These are phyloP conservation scores for Alternaria hordeiaustralica DNA, from an alignment of 2,329 filamentous ascomycete species.

Conservation along the genomic window DNA sequence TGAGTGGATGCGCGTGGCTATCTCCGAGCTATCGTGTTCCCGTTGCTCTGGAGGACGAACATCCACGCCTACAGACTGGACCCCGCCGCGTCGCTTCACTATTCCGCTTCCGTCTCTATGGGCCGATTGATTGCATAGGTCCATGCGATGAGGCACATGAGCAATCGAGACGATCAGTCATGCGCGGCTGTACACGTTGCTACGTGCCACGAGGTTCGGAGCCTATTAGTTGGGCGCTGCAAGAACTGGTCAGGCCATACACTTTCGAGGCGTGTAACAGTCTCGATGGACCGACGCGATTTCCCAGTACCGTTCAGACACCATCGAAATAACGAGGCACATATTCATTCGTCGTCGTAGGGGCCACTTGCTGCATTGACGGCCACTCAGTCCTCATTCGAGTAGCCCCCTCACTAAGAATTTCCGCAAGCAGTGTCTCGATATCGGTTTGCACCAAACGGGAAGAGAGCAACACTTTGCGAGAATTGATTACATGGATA, in stretches of 20 bases:
- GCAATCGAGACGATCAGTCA: too few species aligned
- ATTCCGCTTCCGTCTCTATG: not conserved
- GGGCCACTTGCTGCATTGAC: not conserved
- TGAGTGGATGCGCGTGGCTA: constrained; percentile 8
- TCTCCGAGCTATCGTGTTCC: not conserved
- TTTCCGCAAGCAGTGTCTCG: too few species aligned
- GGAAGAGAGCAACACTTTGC: too few species aligned
- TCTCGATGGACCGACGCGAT: not conserved
- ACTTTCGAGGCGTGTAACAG: not conserved
- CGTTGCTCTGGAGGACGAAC: not conserved
- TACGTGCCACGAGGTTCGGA: not conserved
- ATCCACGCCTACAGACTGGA: not conserved
- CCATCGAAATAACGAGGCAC: not conserved
- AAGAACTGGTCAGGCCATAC: not conserved
- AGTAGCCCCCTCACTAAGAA: not conserved
- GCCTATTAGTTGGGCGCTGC: not conserved
- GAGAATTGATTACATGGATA: not conserved
- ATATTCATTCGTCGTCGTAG: not conserved
- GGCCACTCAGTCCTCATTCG: not conserved
- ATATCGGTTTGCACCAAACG: too few species aligned
- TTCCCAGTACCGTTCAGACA: not conserved
- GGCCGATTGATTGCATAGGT: too few species aligned
- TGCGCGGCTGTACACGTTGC: not conserved
- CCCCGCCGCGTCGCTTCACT: not conserved
- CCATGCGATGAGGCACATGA: too few species aligned